Evolutionary conservation across 345 rosid species (phyloP).

Genomic region (Luvunga scandens): DNA sequence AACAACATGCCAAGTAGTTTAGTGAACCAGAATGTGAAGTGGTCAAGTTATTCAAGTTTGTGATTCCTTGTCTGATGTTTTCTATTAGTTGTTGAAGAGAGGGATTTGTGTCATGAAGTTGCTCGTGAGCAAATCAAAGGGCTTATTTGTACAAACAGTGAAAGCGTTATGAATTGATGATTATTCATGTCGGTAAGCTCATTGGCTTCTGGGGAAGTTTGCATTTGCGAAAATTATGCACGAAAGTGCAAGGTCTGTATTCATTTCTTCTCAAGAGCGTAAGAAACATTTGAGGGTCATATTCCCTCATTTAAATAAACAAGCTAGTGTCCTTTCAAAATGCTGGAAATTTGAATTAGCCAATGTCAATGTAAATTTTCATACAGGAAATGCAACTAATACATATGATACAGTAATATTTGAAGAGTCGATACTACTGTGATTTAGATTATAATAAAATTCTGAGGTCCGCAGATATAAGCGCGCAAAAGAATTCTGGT

Average conservation of each 20-base stretch:
- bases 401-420: no score
- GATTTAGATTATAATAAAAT: no score
- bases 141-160: neutral
- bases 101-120: neutral
- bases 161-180: neutral
- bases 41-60: constrained; percentile 20
- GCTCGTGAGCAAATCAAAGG: neutral
- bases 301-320: neutral
- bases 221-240: neutral
- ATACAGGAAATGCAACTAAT: neutral
- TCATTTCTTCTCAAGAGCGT: neutral
- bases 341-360: neutral
- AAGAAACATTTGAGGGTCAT: neutral
- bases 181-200: neutral
- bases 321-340: neutral
- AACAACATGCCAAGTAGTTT: constrained; percentile 13
- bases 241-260: neutral
- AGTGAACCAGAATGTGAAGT: constrained; percentile 22
- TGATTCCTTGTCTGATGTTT: constrained; percentile 9
- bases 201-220: neutral
- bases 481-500: neutral
- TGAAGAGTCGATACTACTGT: no score
- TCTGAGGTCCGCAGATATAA: no score
- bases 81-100: constrained; percentile 5
- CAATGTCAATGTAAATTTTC: neutral